Base-by-base conservation (phyloP, 441 rosid genomes). In the Isatis lusitanica region DNA sequence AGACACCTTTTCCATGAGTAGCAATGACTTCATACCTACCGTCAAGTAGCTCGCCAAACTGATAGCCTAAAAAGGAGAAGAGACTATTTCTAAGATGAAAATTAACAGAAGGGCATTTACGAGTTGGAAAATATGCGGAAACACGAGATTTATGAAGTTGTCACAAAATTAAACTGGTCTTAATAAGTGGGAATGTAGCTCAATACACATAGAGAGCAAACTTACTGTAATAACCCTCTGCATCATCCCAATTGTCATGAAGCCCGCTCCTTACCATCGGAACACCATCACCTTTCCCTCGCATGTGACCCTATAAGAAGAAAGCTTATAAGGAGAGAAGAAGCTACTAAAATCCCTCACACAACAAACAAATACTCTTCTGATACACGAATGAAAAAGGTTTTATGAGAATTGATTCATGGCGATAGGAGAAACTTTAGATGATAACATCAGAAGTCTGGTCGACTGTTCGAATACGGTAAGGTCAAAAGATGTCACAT, bases 161-260 rank as follows among this genome's bases (percentile, higher is more conserved):
- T 47, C 43, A 38, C 38, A 18, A 60, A 24, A 17, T 11, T 53
- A 12, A 13, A 52, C 6, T 36, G 57, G 21, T 44, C 13, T 57
- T 57, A 57, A 31, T 21, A 24, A 18, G 18, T 66, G 36, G 38
- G 30, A 44, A 73, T 8, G 24, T 39, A 43, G 33, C 69, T 21
- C 18, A n/a, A 16, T 40, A 43, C 15, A 57, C 30, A 56, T 6
- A 39, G 33, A 60, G 46, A 43, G 26, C 3, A 68, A 55, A 83
- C 98, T 82, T 87, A 95, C 99, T 90, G 66, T 96, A 96, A 77
- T 96, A 96, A 46, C 99, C 99, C 73, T 87, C 99, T 15, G 98
- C 90, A 78, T 96, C 99, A 89, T 96, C 99, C 99, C 98, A 96
- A 66, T 96, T 96, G 86, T 96, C 99, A 81, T 91, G 79, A 70